Evolutionary conservation across 768 basidiomycete genomes (phyloP).

Genomic region (Guyanaporus albipodus): DNA sequence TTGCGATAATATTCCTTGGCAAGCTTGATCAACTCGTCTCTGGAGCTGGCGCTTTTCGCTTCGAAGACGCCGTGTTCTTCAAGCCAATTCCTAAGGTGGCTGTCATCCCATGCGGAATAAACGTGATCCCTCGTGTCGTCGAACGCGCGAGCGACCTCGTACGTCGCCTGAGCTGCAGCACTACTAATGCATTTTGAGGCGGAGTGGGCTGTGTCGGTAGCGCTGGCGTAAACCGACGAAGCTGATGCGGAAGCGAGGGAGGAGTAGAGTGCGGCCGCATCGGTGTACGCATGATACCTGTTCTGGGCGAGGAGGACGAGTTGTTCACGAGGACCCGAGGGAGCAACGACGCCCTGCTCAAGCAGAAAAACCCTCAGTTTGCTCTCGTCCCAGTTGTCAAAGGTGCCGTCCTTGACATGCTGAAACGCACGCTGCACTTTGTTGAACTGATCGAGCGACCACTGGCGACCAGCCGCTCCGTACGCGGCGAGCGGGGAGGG

Average conservation of each 20-base stretch:
- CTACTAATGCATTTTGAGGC: conserved; percentile 40
- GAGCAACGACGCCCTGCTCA: conserved; percentile 82
- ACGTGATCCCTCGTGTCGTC: conserved; percentile 83
- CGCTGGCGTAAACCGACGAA: conserved; percentile 50
- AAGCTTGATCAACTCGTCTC: conserved; percentile 62
- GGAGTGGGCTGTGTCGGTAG: conserved; percentile 34
- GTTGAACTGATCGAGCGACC: conserved; percentile 63
- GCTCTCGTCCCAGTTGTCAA: conserved; percentile 85
- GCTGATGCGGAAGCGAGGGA: conserved; percentile 44
- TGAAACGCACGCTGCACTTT: conserved; percentile 61
- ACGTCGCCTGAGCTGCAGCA: conserved; percentile 49
- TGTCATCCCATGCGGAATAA: conserved; percentile 88
- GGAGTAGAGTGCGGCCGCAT: conserved; percentile 55
- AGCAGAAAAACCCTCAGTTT: conserved; percentile 79
- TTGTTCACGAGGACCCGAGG: conserved; percentile 74
- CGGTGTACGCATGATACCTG: conserved; percentile 56
- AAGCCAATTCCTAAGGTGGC: conserved; percentile 64
- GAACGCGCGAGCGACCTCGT: conserved; percentile 45
- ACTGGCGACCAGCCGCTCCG: conserved; percentile 33
- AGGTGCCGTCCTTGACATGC: conserved; percentile 53
- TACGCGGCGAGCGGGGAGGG: conserved; percentile 33
- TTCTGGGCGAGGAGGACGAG: conserved; percentile 74
- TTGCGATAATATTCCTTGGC: conserved; percentile 68
- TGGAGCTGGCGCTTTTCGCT: conserved; percentile 49
- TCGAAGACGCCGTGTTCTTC: conserved; percentile 71